Evolutionary conservation across 2,329 filamentous ascomycete genomes (phyloP).

Genomic region (Verticillium nonalfalfae): DNA sequence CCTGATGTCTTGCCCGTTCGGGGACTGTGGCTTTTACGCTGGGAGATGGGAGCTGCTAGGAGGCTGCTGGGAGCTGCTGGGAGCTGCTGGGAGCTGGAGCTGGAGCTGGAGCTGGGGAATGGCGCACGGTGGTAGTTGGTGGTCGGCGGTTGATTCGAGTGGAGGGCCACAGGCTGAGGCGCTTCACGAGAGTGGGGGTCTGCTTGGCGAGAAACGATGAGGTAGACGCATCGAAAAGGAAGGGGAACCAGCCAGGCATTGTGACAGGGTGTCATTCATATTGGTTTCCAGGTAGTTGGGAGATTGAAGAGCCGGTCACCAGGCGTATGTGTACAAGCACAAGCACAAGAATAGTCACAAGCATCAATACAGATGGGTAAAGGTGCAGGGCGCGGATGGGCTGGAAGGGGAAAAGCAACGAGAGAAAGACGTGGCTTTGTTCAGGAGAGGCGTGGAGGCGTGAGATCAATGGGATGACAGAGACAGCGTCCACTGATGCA

Average conservation of each 20-base stretch:
- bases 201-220: neutral
- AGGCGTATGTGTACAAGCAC: neutral
- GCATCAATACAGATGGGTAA: neutral
- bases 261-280: neutral
- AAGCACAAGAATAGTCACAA: neutral
- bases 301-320: neutral
- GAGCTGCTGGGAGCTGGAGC: neutral
- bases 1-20: neutral
- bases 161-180: no score
- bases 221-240: neutral
- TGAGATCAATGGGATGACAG: no score
- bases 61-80: no score
- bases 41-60: neutral
- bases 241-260: neutral
- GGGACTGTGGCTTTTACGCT: neutral
- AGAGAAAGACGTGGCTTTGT: neutral
- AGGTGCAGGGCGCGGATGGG: neutral
- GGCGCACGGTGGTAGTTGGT: neutral
- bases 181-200: neutral
- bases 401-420: neutral
- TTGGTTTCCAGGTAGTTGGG: neutral
- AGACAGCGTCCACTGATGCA: no score
- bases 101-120: neutral
- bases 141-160: neutral
- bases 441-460: neutral